phyloP scores from a whole-genome alignment of 208 protist species.

The Acanthamoeba rhysodes region DNA sequence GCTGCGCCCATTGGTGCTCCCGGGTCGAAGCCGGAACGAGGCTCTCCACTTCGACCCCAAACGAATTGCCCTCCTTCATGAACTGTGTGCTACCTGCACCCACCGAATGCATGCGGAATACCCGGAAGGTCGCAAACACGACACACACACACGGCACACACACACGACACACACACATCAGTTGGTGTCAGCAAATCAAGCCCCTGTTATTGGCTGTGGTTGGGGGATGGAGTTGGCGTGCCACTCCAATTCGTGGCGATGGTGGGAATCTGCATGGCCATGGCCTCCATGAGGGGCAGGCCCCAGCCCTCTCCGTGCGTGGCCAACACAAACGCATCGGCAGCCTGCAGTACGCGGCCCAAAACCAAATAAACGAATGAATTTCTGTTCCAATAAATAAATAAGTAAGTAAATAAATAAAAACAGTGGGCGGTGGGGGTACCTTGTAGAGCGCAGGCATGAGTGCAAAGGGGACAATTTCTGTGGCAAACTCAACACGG shows the following conservation, averaged over 20 bases:
- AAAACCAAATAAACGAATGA: background rate
- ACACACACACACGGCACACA: no score
- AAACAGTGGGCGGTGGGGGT: background rate
- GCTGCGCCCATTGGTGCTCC: slow-evolving; percentile 33
- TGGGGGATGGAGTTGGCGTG: no score
- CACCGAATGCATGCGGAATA: no score
- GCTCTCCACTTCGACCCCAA: slow-evolving; percentile 65
- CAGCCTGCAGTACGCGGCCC: slow-evolving; percentile 27
- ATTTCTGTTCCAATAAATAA: background rate
- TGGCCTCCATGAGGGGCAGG: slow-evolving; percentile 88
- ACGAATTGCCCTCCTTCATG: slow-evolving; percentile 81
- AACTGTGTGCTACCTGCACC: slow-evolving; percentile 83
- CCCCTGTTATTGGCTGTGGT: no score
- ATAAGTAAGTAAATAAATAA: background rate
- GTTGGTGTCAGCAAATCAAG: no score
- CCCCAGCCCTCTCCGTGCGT: slow-evolving; percentile 91
- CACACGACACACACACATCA: no score
- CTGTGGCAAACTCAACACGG: slow-evolving; percentile 11
- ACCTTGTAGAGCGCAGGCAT: slow-evolving; percentile 81
- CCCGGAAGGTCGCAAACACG: no score
- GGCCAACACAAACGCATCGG: slow-evolving; percentile 79
- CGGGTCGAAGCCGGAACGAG: background rate
- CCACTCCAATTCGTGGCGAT: slow-evolving; percentile 87
- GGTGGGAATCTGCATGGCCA: slow-evolving; percentile 85
- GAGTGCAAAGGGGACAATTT: slow-evolving; percentile 61